A percentile compares a stretch with the other conserved stretches of the same genome.
Evolutionary conservation across 306 rosid species (phyloP).

Genomic region (Pyrus bretschneideri): DNA sequence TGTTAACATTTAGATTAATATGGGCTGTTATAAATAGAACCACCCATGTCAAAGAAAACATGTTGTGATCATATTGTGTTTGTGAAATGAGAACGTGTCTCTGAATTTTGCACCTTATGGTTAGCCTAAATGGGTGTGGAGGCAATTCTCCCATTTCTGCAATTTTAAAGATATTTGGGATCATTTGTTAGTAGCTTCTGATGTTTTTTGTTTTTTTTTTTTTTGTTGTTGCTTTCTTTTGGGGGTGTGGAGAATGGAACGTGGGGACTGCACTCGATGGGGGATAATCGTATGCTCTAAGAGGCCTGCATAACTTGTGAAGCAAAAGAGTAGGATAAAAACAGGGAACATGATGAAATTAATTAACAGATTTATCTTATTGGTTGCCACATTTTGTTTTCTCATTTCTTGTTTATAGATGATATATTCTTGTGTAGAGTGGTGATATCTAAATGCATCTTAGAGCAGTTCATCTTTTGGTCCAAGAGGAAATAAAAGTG

Average conservation of each 20-base stretch:
- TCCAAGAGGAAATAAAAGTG: not conserved
- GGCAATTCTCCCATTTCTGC: not conserved
- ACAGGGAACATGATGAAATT: not conserved
- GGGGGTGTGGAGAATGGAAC: not conserved
- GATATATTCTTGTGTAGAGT: too few species aligned
- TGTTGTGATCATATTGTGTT: not conserved
- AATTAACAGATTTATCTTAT: not conserved
- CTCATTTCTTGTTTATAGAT: not conserved
- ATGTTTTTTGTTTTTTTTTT: not conserved
- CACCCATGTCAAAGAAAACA: not conserved
- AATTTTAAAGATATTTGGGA: not conserved
- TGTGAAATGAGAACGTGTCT: not conserved
- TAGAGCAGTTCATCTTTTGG: not conserved
- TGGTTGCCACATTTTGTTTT: not conserved
- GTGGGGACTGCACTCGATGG: not conserved
- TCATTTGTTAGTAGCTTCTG: not conserved
- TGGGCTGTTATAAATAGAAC: not conserved
- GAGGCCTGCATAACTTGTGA: not conserved
- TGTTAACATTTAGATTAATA: not conserved
- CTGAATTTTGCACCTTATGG: not conserved
- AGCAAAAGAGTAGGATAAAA: not conserved
- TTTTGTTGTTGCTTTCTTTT: not conserved
- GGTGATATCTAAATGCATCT: not conserved
- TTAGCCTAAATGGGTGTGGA: not conserved
- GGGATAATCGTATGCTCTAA: not conserved